Evolutionary conservation across 2,329 filamentous ascomycete genomes (phyloP).

Genomic region (Pleoardoris graminearum): DNA sequence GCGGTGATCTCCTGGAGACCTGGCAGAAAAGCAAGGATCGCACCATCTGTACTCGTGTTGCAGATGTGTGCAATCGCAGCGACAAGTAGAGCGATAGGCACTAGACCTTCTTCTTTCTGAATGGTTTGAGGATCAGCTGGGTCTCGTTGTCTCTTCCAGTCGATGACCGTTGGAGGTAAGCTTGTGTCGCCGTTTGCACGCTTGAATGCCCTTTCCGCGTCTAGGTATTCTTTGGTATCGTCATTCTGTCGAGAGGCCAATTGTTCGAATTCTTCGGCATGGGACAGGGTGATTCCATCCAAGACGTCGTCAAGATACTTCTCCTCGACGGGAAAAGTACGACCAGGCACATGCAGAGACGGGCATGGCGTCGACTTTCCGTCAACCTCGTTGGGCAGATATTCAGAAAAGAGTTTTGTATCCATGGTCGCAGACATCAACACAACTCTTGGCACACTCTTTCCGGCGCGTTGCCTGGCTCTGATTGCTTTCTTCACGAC

Average conservation of each 20-base stretch:
- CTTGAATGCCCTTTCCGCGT: background rate
- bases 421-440: slow-evolving; percentile 12
- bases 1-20: slow-evolving; percentile 7
- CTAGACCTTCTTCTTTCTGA: background rate
- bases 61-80: slow-evolving; percentile 8
- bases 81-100: slow-evolving; percentile 6
- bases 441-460: slow-evolving; percentile 6
- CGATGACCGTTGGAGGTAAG: background rate
- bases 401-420: slow-evolving; percentile 8
- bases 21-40: slow-evolving; percentile 10
- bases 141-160: background rate
- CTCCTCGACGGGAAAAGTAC: slow-evolving; percentile 7
- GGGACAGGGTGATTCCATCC: background rate
- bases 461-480: slow-evolving; percentile 1
- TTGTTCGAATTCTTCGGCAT: background rate
- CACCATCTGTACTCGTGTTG: slow-evolving; percentile 5
- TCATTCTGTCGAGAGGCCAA: background rate
- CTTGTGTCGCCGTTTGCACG: background rate
- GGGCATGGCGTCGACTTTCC: slow-evolving; percentile 5
- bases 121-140: background rate
- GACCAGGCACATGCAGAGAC: slow-evolving; percentile 9
- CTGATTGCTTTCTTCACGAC: slow-evolving; percentile 6
- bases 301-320: slow-evolving; percentile 6
- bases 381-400: background rate
- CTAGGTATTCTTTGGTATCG: background rate